phyloP scores from a whole-genome alignment of 805 yeast species.

The Ogataea populi-albae region DNA sequence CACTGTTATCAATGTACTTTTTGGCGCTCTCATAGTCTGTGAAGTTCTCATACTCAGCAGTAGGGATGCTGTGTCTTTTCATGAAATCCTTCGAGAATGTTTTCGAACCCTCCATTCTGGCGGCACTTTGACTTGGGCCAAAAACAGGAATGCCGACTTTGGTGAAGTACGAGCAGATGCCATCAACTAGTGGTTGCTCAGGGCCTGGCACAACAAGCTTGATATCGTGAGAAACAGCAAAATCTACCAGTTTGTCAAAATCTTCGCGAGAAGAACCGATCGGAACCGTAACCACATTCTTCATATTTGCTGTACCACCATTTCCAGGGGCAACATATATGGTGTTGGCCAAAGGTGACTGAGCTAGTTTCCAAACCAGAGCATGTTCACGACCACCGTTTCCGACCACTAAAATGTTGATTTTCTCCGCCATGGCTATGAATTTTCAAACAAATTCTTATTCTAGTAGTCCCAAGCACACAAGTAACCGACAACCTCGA shows the following conservation, averaged over 20 bases:
- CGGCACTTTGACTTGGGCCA: constrained; percentile 93
- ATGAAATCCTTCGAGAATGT: constrained; percentile 91
- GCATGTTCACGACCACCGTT: constrained; percentile 99
- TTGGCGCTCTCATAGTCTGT: constrained; percentile 72
- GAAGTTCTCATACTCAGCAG: constrained; percentile 87
- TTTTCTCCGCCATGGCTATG: constrained; percentile 17
- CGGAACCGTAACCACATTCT: constrained; percentile 66
- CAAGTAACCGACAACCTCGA: no score
- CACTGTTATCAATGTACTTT: constrained; percentile 59
- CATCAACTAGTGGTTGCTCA: constrained; percentile 98
- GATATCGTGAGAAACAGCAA: constrained; percentile 66
- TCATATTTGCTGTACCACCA: constrained; percentile 74
- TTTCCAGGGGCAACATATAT: constrained; percentile 96
- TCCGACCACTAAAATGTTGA: constrained; percentile 81
- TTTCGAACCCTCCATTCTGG: constrained; percentile 95
- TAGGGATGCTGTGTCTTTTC: constrained; percentile 89
- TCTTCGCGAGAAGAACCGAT: constrained; percentile 65
- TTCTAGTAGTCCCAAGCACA: no score
- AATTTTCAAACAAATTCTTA: no score
- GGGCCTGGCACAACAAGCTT: constrained; percentile 93
- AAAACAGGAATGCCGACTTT: constrained; percentile 91
- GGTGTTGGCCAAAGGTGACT: constrained; percentile 66
- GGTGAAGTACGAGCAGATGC: constrained; percentile 69
- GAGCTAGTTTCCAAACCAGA: constrained; percentile 83
- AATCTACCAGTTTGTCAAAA: constrained; percentile 65